phyloP scores from a whole-genome alignment of 1,284 basidiomycete species.

The Cystobasidiaceae sp. region DNA sequence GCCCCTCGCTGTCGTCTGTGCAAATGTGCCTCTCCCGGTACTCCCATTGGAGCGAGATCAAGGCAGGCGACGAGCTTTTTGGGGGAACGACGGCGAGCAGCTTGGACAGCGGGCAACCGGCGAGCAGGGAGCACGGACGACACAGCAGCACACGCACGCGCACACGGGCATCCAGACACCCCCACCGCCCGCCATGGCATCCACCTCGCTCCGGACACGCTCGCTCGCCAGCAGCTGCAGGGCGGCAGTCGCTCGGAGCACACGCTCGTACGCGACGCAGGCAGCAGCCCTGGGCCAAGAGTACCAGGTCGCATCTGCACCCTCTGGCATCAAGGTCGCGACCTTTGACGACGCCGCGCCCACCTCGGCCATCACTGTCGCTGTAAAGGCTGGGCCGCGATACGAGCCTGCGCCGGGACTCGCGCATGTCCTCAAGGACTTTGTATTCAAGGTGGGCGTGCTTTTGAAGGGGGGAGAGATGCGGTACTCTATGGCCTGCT shows the following conservation, averaged over 20 bases:
- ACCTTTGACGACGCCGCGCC: constrained; percentile 66
- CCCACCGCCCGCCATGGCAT: not conserved
- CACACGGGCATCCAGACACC: no score
- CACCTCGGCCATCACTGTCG: constrained; percentile 75
- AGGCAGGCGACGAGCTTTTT: no score
- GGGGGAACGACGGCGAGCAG: no score
- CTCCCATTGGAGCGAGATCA: no score
- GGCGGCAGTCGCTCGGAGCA: not conserved
- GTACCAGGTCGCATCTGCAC: constrained; percentile 62
- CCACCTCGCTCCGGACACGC: constrained; percentile 12
- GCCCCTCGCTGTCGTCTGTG: no score
- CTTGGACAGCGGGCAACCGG: no score
- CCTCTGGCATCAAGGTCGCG: constrained; percentile 75
- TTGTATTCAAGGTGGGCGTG: constrained; percentile 83
- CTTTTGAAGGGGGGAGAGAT: not conserved
- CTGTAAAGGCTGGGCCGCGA: constrained; percentile 83
- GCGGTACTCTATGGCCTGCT: not conserved
- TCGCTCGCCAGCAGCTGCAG: constrained; percentile 10
- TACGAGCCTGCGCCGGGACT: constrained; percentile 80
- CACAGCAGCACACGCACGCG: no score
- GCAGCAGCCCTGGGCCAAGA: not conserved
- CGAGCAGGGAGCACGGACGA: no score
- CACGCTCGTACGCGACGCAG: not conserved
- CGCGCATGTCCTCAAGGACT: constrained; percentile 89
- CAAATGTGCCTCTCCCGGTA: no score